Base-by-base conservation (phyloP, 2,329 filamentous ascomycete genomes). In the Exophiala oligosperma region DNA sequence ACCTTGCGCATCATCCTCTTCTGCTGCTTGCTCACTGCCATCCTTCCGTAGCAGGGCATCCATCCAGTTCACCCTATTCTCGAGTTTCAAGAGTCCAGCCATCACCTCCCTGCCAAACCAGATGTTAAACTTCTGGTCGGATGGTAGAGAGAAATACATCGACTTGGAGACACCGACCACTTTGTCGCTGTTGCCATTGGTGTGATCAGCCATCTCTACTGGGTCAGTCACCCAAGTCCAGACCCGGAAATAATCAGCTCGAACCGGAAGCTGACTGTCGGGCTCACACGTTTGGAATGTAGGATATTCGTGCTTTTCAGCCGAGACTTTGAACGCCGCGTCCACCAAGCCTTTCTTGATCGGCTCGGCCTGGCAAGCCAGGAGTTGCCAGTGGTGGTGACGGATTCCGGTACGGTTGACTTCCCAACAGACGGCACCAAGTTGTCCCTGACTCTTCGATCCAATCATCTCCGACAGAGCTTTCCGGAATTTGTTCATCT, bases 381-480 rank as follows among this genome's bases (percentile, higher is more conserved):
- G 77, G 66, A 95, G 89, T 74, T 99, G 95, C 94, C 92, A 97
- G 70, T 97, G 93, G 1, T 88, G 82, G 71, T 99, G 94, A 56
- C 97, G 86, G 54, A 94, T 91, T 52, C 84, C 83, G 3, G 80
- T 81, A 51, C 92, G 87, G 70, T 87, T 93, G 67, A 99, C 92
- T 75, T 97, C 94, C 86, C 91, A 99, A 0, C 91, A 94, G 1
- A 97, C 89, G 2, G 87, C 84, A 14, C 93, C 94, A 1, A 97
- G 84, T 73, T 75, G n/a, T 78, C 76, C 68, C 8, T 71, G 70
- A 24, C 76, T 71, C 49, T 72, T 73, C 11, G 68, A 60, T 14
- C 68, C 69, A 11, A 97, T 79, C 89, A 97, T 96, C 47, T 80
- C 80, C 70, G 96, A 91, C 49, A 97, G 79, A 0, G 90, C 80